Evolutionary conservation across 495 filamentous ascomycete genomes (phyloP).

Genomic region (Filosporella fistucella): DNA sequence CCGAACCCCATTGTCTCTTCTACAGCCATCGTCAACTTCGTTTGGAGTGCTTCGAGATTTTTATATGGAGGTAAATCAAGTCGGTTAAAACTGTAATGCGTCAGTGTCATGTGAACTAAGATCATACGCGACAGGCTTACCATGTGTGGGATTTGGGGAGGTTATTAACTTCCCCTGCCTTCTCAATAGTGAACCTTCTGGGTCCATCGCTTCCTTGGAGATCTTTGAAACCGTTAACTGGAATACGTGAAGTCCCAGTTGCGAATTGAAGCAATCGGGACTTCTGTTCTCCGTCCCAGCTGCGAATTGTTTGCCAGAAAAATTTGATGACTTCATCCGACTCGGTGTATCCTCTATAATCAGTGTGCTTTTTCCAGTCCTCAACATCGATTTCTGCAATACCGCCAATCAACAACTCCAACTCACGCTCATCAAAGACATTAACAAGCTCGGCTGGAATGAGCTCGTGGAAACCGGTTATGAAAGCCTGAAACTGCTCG

Average conservation of each 20-base stretch:
- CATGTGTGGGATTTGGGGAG: constrained; percentile 97
- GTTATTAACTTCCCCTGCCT: constrained; percentile 83
- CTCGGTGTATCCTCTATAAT: constrained; percentile 99
- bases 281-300: constrained; percentile 98
- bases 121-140: constrained; percentile 47
- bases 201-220: constrained; percentile 96
- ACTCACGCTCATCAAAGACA: constrained; percentile 96
- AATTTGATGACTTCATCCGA: constrained; percentile 92
- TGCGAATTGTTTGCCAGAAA: constrained; percentile 97
- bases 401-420: constrained; percentile 95
- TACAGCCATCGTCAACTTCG: constrained; percentile 91
- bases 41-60: constrained; percentile 72
- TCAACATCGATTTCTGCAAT: constrained; percentile 99
- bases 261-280: constrained; percentile 94
- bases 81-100: constrained; percentile 77
- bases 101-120: constrained; percentile 27
- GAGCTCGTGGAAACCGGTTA: constrained; percentile 94
- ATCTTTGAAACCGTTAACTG: constrained; percentile 99
- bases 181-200: constrained; percentile 95
- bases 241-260: constrained; percentile 95
- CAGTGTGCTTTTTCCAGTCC: constrained; percentile 99
- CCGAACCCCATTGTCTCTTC: constrained; percentile 99
- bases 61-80: constrained; percentile 96
- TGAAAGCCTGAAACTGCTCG: constrained; percentile 97
- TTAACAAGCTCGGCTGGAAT: constrained; percentile 96